Conservation (phyloP, 2,329 filamentous ascomycete species). For the Colletotrichum sp. region DNA sequence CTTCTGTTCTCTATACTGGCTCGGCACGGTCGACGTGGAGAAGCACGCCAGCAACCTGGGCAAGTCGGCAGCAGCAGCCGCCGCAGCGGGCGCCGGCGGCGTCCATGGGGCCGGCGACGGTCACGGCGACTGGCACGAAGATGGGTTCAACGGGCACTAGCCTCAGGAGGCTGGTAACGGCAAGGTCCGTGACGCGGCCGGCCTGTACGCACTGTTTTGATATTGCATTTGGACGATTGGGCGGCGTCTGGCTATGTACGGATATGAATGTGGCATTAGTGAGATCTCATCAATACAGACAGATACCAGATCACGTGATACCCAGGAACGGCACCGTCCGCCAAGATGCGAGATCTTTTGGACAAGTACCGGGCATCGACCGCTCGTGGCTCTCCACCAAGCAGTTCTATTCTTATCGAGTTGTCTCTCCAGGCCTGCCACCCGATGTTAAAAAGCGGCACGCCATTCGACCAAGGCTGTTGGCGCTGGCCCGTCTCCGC, state of each 20-base stretch:
- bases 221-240: conserved; percentile 1
- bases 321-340: background rate
- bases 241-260: background rate
- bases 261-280: conserved; percentile 1
- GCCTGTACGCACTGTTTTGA: background rate
- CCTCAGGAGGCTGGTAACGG: background rate
- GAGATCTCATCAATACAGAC: conserved; percentile 1
- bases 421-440: conserved; percentile 4
- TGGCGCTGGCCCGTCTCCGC: conserved; percentile 8
- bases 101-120: conserved; percentile 32
- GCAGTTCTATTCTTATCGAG: conserved; percentile 3
- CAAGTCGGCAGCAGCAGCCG: conserved; percentile 46
- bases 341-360: background rate
- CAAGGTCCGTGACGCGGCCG: background rate
- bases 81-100: conserved; percentile 41
- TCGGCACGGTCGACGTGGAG: conserved; percentile 72
- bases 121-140: conserved; percentile 68
- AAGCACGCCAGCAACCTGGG: conserved; percentile 63
- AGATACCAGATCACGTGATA: background rate
- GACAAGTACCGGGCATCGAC: background rate
- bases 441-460: background rate
- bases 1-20: conserved; percentile 86
- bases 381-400: background rate
- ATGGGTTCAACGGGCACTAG: conserved; percentile 57
- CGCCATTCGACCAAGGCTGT: background rate